Base-by-base conservation (phyloP, 1,284 basidiomycete genomes). In the Microbotryum lychnidis-dioicae region DNA sequence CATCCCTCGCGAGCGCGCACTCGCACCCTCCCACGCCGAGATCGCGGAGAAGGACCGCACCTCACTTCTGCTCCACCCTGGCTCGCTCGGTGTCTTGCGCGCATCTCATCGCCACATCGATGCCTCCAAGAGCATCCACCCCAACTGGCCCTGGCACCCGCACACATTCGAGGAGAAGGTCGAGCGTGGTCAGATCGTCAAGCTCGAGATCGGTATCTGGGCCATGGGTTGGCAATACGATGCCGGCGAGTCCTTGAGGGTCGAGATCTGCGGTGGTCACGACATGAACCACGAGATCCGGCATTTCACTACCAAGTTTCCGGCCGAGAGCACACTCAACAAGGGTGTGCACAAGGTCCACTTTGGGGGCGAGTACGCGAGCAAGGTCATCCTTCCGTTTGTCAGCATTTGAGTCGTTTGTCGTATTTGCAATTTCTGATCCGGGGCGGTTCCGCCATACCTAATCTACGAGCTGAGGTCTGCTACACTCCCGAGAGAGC, bases 151-250 rank as follows among this genome's bases (percentile, higher is more conserved):
- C 21, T 57, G 50, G 48, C 57, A 60, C 33, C 45, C 37, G 29
- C 57, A 55, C 68, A 68, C 63, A 49, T 67, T 55, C 61, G 61
- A 60, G 51, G 65, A 25, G 65, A 70, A 57, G 63, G 62, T 73
- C 25, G 50, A 57, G 6, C 61, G 48, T 20, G 71, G 70, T 47
- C 61, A 66, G 54, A 56, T 71, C 23, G 71, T 71, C 45, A 54
- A 62, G 50, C 62, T 72, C 37, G 69, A 70, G 50, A 72, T 73
- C 51, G 68, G 68, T 14, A 64, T 72, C 52, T 73, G 72, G 72
- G 66, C 69, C 21, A 68, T 68, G 57, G 71, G 69, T 21, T 66
- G 69, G 56, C 62, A 64, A 21, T 69, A 70, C 60, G 66, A 69
- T 6, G 62, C 64, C 1, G 72, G 72, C 50, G 72, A 73, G 61